These are phyloP conservation scores for Keithomyces neogunnii DNA, from an alignment of 2,329 filamentous ascomycete species.

Conservation along the genomic window DNA sequence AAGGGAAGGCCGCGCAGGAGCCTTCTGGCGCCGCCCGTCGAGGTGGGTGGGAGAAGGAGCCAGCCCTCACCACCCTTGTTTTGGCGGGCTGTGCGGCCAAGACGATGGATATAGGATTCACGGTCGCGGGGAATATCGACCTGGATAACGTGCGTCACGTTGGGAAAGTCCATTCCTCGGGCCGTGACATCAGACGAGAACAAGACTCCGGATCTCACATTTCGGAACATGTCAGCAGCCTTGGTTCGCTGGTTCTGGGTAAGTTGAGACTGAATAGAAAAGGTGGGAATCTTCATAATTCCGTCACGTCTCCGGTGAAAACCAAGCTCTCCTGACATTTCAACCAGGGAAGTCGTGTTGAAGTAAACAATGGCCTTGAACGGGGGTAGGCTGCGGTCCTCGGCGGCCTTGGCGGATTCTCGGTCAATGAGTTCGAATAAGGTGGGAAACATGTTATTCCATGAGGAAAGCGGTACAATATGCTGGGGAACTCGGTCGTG, in stretches of 20 bases:
- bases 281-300: constrained; percentile 25
- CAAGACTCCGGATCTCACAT: constrained; percentile 52
- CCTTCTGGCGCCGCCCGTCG: constrained; percentile 37
- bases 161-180: constrained; percentile 75
- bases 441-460: constrained; percentile 69
- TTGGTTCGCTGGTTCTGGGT: constrained; percentile 60
- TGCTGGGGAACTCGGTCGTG: constrained; percentile 80
- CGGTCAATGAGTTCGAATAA: constrained; percentile 67
- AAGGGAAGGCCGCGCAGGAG: constrained; percentile 54
- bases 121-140: constrained; percentile 54
- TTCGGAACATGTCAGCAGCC: constrained; percentile 65
- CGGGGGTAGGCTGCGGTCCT: constrained; percentile 38
- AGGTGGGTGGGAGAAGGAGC: constrained; percentile 51
- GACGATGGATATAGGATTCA: constrained; percentile 68
- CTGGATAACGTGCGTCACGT: constrained; percentile 73
- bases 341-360: constrained; percentile 67
- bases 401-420: constrained; percentile 38
- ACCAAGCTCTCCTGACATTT: constrained; percentile 50
- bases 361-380: constrained; percentile 98
- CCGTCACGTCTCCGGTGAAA: constrained; percentile 31
- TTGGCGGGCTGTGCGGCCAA: constrained; percentile 70
- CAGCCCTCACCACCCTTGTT: constrained; percentile 65
- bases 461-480: constrained; percentile 55
- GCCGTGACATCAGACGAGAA: constrained; percentile 76
- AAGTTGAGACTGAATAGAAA: constrained; percentile 73